Percentiles rank a stretch among this genome's conserved stretches.
phyloP scores from a whole-genome alignment of 169 alveolate genomes.

The Babesia divergens region DNA sequence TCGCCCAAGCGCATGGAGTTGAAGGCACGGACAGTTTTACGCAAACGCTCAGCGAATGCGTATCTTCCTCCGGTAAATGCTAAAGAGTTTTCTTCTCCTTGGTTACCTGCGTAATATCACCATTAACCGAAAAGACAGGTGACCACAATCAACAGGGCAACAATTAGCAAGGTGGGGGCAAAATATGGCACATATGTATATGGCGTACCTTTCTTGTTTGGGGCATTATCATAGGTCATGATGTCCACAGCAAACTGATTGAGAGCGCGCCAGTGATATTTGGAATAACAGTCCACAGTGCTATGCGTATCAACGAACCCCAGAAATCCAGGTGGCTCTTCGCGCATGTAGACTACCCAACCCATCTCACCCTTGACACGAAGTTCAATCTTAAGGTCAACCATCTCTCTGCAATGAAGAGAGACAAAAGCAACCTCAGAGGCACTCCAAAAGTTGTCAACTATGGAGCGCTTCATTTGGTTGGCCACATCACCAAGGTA shows the following conservation, averaged over 20 bases:
- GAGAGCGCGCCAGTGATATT: conserved; percentile 69
- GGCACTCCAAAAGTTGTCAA: conserved; percentile 78
- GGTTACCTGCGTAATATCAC: conserved; percentile 9
- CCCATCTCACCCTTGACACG: conserved; percentile 79
- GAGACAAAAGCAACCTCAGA: conserved; percentile 75
- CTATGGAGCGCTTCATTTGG: conserved; percentile 76
- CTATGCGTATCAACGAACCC: conserved; percentile 76
- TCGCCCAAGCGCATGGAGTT: conserved; percentile 72
- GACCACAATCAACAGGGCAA: neutral
- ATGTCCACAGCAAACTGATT: conserved; percentile 71
- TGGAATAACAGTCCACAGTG: conserved; percentile 62
- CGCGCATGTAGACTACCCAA: conserved; percentile 72
- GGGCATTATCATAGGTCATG: conserved; percentile 41
- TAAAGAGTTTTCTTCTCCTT: neutral
- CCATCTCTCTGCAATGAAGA: conserved; percentile 60
- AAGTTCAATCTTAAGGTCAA: conserved; percentile 68
- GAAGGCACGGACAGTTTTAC: conserved; percentile 68
- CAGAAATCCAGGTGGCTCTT: conserved; percentile 58
- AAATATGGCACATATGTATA: neutral
- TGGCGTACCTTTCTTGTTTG: neutral
- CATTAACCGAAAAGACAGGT: neutral
- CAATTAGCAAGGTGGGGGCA: neutral
- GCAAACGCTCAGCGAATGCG: conserved; percentile 74
- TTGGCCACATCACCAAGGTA: conserved; percentile 78
- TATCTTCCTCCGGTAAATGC: conserved; percentile 74